Evolutionary conservation across 495 filamentous ascomycete genomes (phyloP), one percentile per base, ranked within the genome.

Genomic region (Annulohypoxylon maeteangense): DNA sequence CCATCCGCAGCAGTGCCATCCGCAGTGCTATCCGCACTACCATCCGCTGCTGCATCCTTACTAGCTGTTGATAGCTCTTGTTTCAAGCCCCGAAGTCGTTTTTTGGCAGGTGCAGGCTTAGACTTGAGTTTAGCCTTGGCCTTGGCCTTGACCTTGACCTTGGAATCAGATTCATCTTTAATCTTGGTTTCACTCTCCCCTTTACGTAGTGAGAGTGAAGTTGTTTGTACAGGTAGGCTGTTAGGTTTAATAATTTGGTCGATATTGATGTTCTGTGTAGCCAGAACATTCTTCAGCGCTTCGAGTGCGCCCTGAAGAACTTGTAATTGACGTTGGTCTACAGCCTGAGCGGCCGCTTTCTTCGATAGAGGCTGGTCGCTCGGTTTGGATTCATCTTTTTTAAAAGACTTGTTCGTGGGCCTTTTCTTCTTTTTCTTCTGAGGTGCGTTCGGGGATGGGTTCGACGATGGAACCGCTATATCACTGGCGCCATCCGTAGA

Each of bases 221-320:
- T 3, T 12, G 45, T 11, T 48, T 12, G 8, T 1, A 14, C 38
- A 51, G 8, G 7, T 29, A 34, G 36, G 14, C 8, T 50, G 11
- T 0, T 32, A 10, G 29, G 12, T 22, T 72, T 72, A n/a, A 44
- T 16, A 4, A 73, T 72, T 0, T 75, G 72, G 10, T 70, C 66
- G 2, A 77, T 70, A 36, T 67, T 68, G 53, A 76, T 70, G 38
- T 74, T 73, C 56, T 71, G 71, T 0, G 63, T 31, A 8, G 53
- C 61, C 12, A 78, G 71, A 22, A 78, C 76, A 54, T 75, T 75
- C 59, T 70, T 67, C 45, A 72, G 44, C 12, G 70, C 62, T 42
- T 56, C 27, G 16, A 76, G 71, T 32, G 67, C 67, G 57, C 70
- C 75, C 48, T 75, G 59, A 0, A 73, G 64, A 8, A 71, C 65